These are phyloP conservation scores for Yarrowia yakushimensis DNA, from an alignment of 805 yeast genomes.

Conservation along the genomic window DNA sequence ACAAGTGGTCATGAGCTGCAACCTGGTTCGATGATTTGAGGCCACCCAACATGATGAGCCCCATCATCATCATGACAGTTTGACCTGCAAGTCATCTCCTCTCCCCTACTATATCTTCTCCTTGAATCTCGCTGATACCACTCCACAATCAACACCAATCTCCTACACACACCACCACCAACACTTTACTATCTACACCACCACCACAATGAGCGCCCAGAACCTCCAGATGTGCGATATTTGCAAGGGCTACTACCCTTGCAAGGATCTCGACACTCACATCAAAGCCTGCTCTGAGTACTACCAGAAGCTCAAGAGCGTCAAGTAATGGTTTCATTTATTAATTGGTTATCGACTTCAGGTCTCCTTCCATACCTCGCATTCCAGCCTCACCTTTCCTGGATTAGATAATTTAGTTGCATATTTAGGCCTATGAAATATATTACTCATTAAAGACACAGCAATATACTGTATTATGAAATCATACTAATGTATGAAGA, in stretches of 20 bases:
- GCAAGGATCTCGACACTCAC: not conserved
- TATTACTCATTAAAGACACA: too few relatives aligned
- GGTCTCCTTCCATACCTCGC: too few relatives aligned
- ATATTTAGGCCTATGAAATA: too few relatives aligned
- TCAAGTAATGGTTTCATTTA: not conserved
- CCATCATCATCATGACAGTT: too few relatives aligned
- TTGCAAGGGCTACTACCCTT: conserved; percentile 14
- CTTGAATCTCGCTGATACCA: not conserved
- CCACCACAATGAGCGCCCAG: not conserved
- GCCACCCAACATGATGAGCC: too few relatives aligned
- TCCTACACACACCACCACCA: not conserved
- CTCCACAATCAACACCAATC: not conserved
- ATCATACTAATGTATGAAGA: too few relatives aligned
- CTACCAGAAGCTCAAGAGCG: conserved; percentile 13
- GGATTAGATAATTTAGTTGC: not conserved
- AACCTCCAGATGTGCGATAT: not conserved
- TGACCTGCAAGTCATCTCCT: too few relatives aligned
- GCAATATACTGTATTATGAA: not conserved
- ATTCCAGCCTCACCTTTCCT: not conserved
- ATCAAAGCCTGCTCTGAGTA: conserved; percentile 6
- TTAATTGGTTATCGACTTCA: too few relatives aligned
- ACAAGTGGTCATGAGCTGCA: not conserved
- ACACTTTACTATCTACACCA: not conserved
- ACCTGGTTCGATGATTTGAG: not conserved
- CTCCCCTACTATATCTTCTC: not conserved